These are phyloP conservation scores for Wallacemonas rigidus DNA, from an alignment of 208 protist species.

Conservation along the genomic window DNA sequence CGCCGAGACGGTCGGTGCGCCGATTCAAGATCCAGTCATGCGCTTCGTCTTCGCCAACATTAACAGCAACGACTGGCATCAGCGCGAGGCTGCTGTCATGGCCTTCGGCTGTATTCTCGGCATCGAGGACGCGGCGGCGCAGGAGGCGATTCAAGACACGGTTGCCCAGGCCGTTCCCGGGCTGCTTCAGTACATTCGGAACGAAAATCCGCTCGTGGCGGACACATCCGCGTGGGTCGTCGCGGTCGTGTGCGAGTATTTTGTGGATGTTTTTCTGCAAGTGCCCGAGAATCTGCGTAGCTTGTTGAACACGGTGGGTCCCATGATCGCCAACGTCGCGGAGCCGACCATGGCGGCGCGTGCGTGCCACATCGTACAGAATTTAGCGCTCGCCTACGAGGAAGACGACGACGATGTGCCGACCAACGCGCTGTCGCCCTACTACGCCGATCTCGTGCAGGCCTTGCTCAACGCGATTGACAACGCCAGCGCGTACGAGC, in stretches of 20 bases:
- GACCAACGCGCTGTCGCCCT: conserved; percentile 88
- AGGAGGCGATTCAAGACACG: conserved; percentile 78
- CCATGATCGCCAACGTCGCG: conserved; percentile 53
- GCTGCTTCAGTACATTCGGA: conserved; percentile 88
- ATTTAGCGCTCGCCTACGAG: conserved; percentile 91
- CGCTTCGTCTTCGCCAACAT: conserved; percentile 95
- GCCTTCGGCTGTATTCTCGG: conserved; percentile 97
- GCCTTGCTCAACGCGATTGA: conserved; percentile 76
- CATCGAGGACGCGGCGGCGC: conserved; percentile 69
- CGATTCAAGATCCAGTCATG: conserved; percentile 88
- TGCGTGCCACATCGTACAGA: conserved; percentile 94
- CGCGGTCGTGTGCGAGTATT: conserved; percentile 93
- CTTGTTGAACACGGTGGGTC: conserved; percentile 68
- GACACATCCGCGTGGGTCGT: conserved; percentile 96
- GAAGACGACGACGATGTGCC: conserved; percentile 61
- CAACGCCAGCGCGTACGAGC: conserved; percentile 66
- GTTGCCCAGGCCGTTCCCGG: conserved; percentile 88
- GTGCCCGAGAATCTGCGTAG: conserved; percentile 59
- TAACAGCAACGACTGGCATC: conserved; percentile 89
- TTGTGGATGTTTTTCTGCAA: conserved; percentile 74
- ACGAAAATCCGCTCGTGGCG: conserved; percentile 81
- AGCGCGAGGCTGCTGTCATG: conserved; percentile 94
- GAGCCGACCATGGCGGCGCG: conserved; percentile 84
- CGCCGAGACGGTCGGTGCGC: conserved; percentile 67
- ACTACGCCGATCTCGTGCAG: conserved; percentile 73